These are phyloP conservation scores for Sanghuangporus weigelae DNA, from an alignment of 1,284 basidiomycete species.

Conservation along the genomic window DNA sequence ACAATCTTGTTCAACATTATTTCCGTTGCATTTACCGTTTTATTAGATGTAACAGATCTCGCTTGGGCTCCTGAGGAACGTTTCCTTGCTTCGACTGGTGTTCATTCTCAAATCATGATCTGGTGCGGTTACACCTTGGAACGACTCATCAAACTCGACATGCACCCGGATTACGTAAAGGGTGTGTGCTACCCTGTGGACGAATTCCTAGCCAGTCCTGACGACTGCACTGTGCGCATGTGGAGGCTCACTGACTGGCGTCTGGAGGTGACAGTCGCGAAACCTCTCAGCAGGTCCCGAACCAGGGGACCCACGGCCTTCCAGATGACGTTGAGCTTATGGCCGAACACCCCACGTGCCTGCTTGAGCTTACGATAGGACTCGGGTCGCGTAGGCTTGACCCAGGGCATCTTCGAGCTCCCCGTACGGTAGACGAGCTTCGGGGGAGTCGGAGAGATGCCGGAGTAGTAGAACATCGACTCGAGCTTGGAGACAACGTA, in stretches of 20 bases:
- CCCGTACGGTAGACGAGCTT: slow-evolving; percentile 18
- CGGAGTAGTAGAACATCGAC: slow-evolving; percentile 18
- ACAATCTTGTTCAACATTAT: too few relatives aligned
- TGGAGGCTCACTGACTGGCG: slow-evolving; percentile 95
- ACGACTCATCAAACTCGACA: slow-evolving; percentile 85
- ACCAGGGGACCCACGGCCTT: slow-evolving; percentile 20
- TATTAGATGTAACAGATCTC: slow-evolving; percentile 86
- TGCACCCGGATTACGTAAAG: slow-evolving; percentile 96
- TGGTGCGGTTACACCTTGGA: slow-evolving; percentile 94
- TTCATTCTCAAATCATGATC: slow-evolving; percentile 88
- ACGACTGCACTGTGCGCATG: slow-evolving; percentile 94
- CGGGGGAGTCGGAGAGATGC: slow-evolving; percentile 18
- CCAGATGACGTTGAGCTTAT: slow-evolving; percentile 20
- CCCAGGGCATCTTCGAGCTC: slow-evolving; percentile 13
- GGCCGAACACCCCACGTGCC: slow-evolving; percentile 17
- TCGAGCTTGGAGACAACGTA: slow-evolving; percentile 17
- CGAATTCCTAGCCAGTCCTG: slow-evolving; percentile 93
- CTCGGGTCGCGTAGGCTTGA: slow-evolving; percentile 20
- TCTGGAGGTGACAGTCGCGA: slow-evolving; percentile 76
- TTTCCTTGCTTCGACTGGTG: slow-evolving; percentile 89
- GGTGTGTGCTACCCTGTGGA: slow-evolving; percentile 98
- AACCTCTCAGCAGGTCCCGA: slow-evolving; percentile 60
- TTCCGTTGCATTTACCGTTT: slow-evolving; percentile 6
- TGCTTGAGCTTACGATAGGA: slow-evolving; percentile 20
- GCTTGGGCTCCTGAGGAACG: slow-evolving; percentile 92